Conservation (phyloP, 257 asterid species). For the Petrea volubilis region DNA sequence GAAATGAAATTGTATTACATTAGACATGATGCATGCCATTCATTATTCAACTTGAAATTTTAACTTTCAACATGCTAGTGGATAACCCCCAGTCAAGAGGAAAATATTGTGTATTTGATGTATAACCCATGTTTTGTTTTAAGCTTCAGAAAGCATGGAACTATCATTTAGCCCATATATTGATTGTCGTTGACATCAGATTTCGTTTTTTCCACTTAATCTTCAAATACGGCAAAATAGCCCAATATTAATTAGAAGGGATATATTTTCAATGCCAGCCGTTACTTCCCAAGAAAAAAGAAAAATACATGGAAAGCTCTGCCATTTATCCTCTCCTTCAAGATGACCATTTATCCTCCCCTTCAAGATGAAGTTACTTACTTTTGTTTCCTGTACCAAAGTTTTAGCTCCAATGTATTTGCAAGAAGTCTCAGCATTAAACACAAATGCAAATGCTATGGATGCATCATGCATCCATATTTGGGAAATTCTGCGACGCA, state of each 20-base stretch:
- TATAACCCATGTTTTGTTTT: not conserved
- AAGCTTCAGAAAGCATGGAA: not conserved
- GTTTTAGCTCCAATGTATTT: constrained; percentile 64
- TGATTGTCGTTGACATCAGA: not conserved
- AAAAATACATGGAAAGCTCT: not conserved
- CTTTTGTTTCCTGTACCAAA: constrained; percentile 72
- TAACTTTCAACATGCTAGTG: not conserved
- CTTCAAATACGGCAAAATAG: not conserved
- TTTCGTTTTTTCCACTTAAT: not conserved
- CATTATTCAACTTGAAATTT: not conserved
- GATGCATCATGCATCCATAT: constrained; percentile 80
- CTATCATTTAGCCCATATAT: not conserved
- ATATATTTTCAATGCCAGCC: constrained; percentile 2
- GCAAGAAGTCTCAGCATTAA: constrained; percentile 47
- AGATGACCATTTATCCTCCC: no score
- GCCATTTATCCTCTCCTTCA: constrained; percentile 15
- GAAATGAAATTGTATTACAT: not conserved
- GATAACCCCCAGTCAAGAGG: not conserved
- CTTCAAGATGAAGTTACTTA: constrained; percentile 36
- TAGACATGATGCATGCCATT: not conserved
- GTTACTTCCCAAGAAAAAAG: not conserved
- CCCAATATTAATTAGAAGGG: not conserved
- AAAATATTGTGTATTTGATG: no score
- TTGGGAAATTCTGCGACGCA: constrained; percentile 71
- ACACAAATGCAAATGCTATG: constrained; percentile 68